Conservation (phyloP, 768 basidiomycete genomes). For the Leucosporidium creatinivorum region DNA sequence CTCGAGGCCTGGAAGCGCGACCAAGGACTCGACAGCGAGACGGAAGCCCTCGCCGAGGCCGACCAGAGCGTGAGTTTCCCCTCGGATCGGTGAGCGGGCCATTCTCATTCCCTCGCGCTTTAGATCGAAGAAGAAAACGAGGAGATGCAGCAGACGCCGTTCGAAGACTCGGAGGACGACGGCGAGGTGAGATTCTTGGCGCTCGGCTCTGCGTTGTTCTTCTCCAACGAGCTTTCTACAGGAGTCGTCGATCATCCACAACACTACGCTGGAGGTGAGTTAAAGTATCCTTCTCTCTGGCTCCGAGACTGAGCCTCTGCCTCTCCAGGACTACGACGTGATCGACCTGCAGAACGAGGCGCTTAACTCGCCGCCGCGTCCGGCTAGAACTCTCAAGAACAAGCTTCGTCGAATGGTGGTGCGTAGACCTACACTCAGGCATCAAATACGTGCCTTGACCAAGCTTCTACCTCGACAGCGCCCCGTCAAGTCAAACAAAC, state of each 20-base stretch:
- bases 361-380: neutral
- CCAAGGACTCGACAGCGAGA: neutral
- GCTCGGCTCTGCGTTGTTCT: neutral
- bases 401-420: neutral
- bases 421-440: neutral
- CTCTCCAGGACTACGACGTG: neutral
- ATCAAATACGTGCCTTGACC: too few species aligned
- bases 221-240: neutral
- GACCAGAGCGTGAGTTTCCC: neutral
- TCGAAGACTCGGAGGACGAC: neutral
- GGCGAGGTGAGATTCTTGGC: neutral
- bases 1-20: neutral
- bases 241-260: neutral
- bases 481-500: neutral
- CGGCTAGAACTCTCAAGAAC: neutral
- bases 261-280: neutral
- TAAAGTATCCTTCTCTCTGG: neutral
- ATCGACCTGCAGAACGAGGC: slow-evolving; percentile 2
- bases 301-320: neutral
- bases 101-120: neutral
- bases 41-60: neutral
- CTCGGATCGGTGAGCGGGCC: neutral
- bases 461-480: neutral
- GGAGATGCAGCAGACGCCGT: neutral
- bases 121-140: neutral